Evolutionary conservation across 2,329 filamentous ascomycete species (phyloP).

Genomic region (Aspergillus jensenii): DNA sequence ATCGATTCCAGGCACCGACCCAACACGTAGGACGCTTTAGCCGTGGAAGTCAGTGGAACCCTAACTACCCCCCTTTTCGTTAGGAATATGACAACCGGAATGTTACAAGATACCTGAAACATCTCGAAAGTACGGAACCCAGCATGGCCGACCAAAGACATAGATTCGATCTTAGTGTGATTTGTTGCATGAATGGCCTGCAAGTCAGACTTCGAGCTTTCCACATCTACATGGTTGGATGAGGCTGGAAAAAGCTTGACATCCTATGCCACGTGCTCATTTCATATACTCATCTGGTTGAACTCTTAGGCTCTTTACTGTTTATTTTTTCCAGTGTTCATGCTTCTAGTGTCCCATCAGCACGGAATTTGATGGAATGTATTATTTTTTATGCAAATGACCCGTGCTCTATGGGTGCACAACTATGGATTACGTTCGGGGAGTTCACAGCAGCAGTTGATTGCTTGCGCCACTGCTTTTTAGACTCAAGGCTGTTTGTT

Average conservation of each 20-base stretch:
- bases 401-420: constrained; percentile 19
- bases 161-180: constrained; percentile 14
- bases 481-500: not conserved
- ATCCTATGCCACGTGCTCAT: constrained; percentile 8
- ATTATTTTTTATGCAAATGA: constrained; percentile 21
- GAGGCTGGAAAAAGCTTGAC: constrained; percentile 3
- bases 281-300: constrained; percentile 13
- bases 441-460: constrained; percentile 16
- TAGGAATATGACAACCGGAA: constrained; percentile 19
- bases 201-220: constrained; percentile 9
- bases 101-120: not conserved
- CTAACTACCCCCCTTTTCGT: constrained; percentile 39
- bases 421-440: constrained; percentile 2
- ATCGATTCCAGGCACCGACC: constrained; percentile 38
- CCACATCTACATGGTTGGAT: constrained; percentile 9
- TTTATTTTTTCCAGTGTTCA: constrained; percentile 2
- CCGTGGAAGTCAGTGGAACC: constrained; percentile 38
- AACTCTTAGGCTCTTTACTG: constrained; percentile 7
- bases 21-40: constrained; percentile 37
- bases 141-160: constrained; percentile 1
- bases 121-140: constrained; percentile 1
- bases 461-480: constrained; percentile 21
- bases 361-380: not conserved
- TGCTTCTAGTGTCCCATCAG: not conserved
- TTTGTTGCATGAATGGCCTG: constrained; percentile 12